These are phyloP conservation scores for Dactylis glomerata DNA, from an alignment of 176 grass and related monocot genomes.

Conservation along the genomic window DNA sequence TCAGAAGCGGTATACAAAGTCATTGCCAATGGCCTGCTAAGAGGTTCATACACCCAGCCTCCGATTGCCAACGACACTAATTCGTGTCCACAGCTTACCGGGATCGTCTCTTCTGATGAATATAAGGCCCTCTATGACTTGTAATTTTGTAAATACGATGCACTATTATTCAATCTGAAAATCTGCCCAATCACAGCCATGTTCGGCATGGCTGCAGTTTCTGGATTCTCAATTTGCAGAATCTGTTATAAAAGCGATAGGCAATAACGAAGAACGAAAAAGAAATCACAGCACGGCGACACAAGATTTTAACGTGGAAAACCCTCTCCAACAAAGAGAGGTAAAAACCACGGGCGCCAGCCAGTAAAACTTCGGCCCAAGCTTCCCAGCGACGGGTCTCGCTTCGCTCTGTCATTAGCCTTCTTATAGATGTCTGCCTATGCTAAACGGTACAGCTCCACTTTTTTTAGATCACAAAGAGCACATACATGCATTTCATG, in stretches of 20 bases:
- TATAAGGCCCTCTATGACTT: constrained; percentile 20
- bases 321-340: too few species aligned
- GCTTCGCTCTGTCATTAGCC: too few species aligned
- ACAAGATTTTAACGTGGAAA: too few species aligned
- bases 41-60: constrained; percentile 38
- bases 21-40: constrained; percentile 51
- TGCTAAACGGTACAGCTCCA: not conserved
- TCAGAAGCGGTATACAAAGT: constrained; percentile 49
- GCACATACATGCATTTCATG: not conserved
- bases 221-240: not conserved
- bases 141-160: not conserved
- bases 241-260: too few species aligned
- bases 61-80: constrained; percentile 7
- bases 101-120: not conserved
- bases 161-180: not conserved
- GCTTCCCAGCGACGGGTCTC: too few species aligned
- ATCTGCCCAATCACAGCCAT: not conserved
- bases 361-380: too few species aligned
- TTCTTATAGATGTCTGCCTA: not conserved
- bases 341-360: too few species aligned
- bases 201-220: not conserved
- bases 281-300: too few species aligned
- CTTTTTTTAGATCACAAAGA: not conserved
- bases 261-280: too few species aligned
- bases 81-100: constrained; percentile 6